These are phyloP conservation scores for Rhodamnia rubescens DNA, from an alignment of 345 rosid species.

Conservation along the genomic window DNA sequence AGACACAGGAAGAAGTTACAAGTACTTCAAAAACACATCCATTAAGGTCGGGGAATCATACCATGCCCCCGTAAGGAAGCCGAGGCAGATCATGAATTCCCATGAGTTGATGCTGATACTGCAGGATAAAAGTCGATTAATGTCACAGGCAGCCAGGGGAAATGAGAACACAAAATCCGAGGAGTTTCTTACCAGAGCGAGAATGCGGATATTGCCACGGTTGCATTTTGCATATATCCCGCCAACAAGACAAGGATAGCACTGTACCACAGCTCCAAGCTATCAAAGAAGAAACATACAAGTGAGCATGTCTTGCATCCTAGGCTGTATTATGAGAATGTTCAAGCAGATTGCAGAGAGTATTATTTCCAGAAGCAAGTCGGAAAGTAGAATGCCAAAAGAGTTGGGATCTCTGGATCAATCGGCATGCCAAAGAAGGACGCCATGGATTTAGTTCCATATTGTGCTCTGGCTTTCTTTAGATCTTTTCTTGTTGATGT, in stretches of 20 bases:
- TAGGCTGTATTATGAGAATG: background rate
- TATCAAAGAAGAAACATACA: background rate
- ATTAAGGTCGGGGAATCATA: conserved; percentile 11
- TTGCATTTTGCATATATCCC: conserved; percentile 40
- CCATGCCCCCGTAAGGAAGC: conserved; percentile 33
- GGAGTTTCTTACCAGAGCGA: conserved; percentile 35
- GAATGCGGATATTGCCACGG: conserved; percentile 42
- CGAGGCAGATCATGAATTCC: conserved; percentile 50
- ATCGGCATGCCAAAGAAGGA: background rate
- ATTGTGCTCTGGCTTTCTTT: background rate
- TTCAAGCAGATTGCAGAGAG: background rate
- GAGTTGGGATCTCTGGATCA: background rate
- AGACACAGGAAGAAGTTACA: background rate
- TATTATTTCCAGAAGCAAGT: background rate
- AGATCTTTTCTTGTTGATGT: background rate
- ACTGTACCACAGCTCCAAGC: conserved; percentile 58
- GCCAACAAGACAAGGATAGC: conserved; percentile 41
- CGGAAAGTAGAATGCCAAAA: background rate
- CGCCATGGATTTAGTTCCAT: background rate
- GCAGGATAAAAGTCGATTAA: background rate
- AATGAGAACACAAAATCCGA: background rate
- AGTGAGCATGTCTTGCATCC: background rate
- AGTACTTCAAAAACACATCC: background rate
- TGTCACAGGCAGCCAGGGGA: background rate
- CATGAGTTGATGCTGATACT: conserved; percentile 32